These are phyloP conservation scores for Kazachstania africana DNA, from an alignment of 805 yeast genomes.

Conservation along the genomic window DNA sequence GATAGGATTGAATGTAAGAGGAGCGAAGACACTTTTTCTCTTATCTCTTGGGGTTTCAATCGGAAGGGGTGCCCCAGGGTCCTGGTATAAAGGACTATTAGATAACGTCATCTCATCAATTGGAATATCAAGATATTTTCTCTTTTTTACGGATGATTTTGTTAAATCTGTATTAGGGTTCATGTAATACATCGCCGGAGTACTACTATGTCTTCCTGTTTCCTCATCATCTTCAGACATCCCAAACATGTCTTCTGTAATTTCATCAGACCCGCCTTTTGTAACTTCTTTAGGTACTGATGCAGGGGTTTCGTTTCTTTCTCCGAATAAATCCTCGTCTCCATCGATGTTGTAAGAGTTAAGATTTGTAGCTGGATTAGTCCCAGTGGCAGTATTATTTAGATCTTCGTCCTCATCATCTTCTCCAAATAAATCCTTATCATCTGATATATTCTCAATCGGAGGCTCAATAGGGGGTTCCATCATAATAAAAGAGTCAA, in stretches of 20 bases:
- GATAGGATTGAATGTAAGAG: constrained; percentile 69
- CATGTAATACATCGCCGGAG: not conserved
- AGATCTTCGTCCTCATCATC: constrained; percentile 25
- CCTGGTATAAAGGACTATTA: constrained; percentile 47
- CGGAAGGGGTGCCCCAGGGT: constrained; percentile 81
- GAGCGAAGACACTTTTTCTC: constrained; percentile 63
- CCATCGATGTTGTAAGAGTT: constrained; percentile 11
- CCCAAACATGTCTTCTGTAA: constrained; percentile 22
- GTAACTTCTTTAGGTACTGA: constrained; percentile 6
- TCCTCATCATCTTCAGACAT: constrained; percentile 22
- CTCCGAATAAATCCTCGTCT: constrained; percentile 29
- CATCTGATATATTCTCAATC: constrained; percentile 5
- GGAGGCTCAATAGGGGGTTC: not conserved
- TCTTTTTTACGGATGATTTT: constrained; percentile 2
- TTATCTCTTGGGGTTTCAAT: constrained; percentile 35
- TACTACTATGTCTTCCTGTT: constrained; percentile 3
- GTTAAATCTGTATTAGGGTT: not conserved
- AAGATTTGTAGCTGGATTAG: not conserved
- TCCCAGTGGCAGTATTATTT: constrained; percentile 13
- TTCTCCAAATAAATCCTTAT: constrained; percentile 25
- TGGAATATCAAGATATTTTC: constrained; percentile 36
- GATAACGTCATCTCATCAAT: constrained; percentile 46
- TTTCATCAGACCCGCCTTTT: constrained; percentile 15
- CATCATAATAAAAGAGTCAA: constrained; percentile 2
- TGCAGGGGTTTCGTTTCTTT: constrained; percentile 20